Base-by-base conservation (phyloP, 2,329 filamentous ascomycete species). In the Davidsoniella eucalypti region DNA sequence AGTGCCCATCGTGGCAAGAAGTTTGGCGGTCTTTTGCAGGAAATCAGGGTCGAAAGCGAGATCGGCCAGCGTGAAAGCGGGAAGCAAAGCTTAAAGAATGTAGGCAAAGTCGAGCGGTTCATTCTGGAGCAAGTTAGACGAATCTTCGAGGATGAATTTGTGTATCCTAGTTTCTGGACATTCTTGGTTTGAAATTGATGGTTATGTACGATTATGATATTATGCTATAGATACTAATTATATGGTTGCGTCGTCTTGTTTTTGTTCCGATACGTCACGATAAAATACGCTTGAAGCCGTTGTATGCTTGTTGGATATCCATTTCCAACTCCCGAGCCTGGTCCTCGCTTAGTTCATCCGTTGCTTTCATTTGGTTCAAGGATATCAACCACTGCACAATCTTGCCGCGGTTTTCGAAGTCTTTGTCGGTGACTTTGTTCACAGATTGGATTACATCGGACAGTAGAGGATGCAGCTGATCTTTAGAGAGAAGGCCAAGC, bases 331-430 rank as follows among this genome's bases (percentile, higher is more conserved):
- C 87, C 52, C 90, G 73, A 5, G 84, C 84, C 66, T 95, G 87
- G 52, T 90, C 81, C 59, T 94, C 84, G 57, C 76, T 82, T 57
- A 98, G 65, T 63, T 94, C 87, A 60, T 96, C 88, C 1, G 87
- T 87, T 7, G 88, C 92, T 61, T 86, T 86, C 92, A 98, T 96
- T 67, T 95, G 88, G 62, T 98, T 98, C 56, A 98, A 70, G 5
- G 86, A 84, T 59, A 98, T 98, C 57, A 98, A 73, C 92, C 92
- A 98, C 64, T 95, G 88, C 51, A 98, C 87, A 58, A 98, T 96
- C 73, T 96, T 96, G 58, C 85, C 87, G 57, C 93, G 82, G 61
- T 82, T 88, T 57, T 96, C 88, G 62, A 98, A 98, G 59, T 96
- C 90, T 55, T 82, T 78, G 62, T 94, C 87, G 2, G 90, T 95